Base-by-base conservation (phyloP, 2,329 filamentous ascomycete species). In the Rutstroemia sp. region DNA sequence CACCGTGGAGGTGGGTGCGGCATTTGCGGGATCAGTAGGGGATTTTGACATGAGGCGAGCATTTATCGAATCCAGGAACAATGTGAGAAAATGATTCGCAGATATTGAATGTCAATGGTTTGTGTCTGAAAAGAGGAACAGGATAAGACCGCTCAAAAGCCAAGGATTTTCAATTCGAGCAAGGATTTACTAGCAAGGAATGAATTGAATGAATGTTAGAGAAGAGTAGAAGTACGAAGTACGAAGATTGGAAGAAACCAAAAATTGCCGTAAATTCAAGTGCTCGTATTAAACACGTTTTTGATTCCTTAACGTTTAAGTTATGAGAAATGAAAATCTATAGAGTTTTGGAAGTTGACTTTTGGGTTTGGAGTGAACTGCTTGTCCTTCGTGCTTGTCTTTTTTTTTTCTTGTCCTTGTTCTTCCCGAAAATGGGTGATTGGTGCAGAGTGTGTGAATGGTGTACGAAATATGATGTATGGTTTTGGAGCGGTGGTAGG, bases 41-140 rank as follows among this genome's bases (percentile, higher is more conserved):
- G 64, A 63, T 54, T 58, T 67, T 64, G 67, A 66, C 68, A 70
- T 70, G 68, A 67, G 66, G 66, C 62, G 64, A 60, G 62, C 68
- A 70, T 70, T 60, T 68, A 69, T 68, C 63, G 66, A 67, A 57
- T 63, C 61, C 58, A 62, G 48, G 47, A 57, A 60, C 60, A 64
- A 60, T 67, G 66, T 67, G 66, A 58, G 49, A 61, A 57, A 59
- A 59, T 65, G 66, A 65, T 66, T 68, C 63, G 64, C 57, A 64
- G 63, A 49, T 58, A 58, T 60, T 59, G 60, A 64, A 60, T 58
- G 58, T 60, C 59, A 63, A 65, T 64, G 38, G 16, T 40, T 56
- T 51, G 51, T 39, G 48, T 42, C 17, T 46, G 30, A 40, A 17
- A 45, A 23, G 45, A 52, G 40, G 7, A 27, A 42, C 23, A 47